A percentile compares a stretch with the other conserved stretches of the same genome.
Conservation (phyloP, 2,329 filamentous ascomycete species). For the Aspergillus niger region DNA sequence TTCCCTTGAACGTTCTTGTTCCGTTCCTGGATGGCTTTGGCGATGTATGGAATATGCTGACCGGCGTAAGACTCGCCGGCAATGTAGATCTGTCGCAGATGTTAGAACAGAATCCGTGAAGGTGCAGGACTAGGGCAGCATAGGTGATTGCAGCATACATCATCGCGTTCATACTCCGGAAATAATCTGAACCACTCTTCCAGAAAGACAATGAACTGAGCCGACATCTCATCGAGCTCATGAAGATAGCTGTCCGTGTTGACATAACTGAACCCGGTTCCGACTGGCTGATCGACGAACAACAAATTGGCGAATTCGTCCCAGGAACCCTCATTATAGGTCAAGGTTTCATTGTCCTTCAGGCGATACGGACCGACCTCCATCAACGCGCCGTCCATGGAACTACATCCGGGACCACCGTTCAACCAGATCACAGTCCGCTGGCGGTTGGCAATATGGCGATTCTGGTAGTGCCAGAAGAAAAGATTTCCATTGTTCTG, state of each 20-base stretch:
- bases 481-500: slow-evolving; percentile 91
- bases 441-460: slow-evolving; percentile 88
- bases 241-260: slow-evolving; percentile 83
- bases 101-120: slow-evolving; percentile 12
- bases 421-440: slow-evolving; percentile 96
- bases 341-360: slow-evolving; percentile 69
- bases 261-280: slow-evolving; percentile 94
- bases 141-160: slow-evolving; percentile 64
- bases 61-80: slow-evolving; percentile 96
- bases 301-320: slow-evolving; percentile 96
- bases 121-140: neutral
- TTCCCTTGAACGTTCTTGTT: slow-evolving; percentile 63
- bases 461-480: slow-evolving; percentile 97
- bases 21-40: slow-evolving; percentile 82
- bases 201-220: slow-evolving; percentile 83
- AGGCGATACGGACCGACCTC: slow-evolving; percentile 93
- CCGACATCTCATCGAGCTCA: slow-evolving; percentile 85
- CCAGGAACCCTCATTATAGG: slow-evolving; percentile 93
- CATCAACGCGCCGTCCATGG: slow-evolving; percentile 94
- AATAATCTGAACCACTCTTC: slow-evolving; percentile 91
- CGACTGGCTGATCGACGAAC: slow-evolving; percentile 96
- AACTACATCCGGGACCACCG: slow-evolving; percentile 94
- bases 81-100: slow-evolving; percentile 71
- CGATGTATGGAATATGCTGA: slow-evolving; percentile 95
- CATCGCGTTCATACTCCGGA: slow-evolving; percentile 86